phyloP scores from a whole-genome alignment of 306 rosid species.

The Pyrus pyrifolia region DNA sequence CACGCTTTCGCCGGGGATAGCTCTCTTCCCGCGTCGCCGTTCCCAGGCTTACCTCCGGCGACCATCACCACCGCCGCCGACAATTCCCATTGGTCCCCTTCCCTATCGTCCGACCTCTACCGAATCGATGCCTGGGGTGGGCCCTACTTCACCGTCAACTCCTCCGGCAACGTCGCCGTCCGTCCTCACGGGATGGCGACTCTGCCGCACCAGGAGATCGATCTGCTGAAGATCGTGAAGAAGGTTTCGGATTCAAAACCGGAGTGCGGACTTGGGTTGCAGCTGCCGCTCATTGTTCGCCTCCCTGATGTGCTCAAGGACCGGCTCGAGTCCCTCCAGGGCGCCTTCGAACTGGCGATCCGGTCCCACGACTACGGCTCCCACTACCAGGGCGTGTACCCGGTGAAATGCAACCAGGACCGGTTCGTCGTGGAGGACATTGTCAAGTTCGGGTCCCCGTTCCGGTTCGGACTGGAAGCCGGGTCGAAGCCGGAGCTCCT shows the following conservation, averaged over 20 bases:
- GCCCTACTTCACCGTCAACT: slow-evolving; percentile 61
- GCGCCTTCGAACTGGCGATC: slow-evolving; percentile 64
- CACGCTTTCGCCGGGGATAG: slow-evolving; percentile 51
- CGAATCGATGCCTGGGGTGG: slow-evolving; percentile 72
- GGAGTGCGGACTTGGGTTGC: slow-evolving; percentile 64
- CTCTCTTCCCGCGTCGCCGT: slow-evolving; percentile 59
- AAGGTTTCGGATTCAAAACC: slow-evolving; percentile 64
- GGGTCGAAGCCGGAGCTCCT: slow-evolving; percentile 93
- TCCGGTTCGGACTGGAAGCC: slow-evolving; percentile 81
- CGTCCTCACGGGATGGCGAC: slow-evolving; percentile 57
- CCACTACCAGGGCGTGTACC: slow-evolving; percentile 90
- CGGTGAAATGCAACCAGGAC: slow-evolving; percentile 89
- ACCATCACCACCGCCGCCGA: background rate
- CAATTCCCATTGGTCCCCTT: slow-evolving; percentile 54
- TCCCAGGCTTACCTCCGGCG: slow-evolving; percentile 37
- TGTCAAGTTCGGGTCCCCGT: slow-evolving; percentile 55
- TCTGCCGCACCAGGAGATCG: slow-evolving; percentile 77
- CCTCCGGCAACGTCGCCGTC: slow-evolving; percentile 63
- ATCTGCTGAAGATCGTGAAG: slow-evolving; percentile 67
- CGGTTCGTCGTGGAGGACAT: slow-evolving; percentile 84
- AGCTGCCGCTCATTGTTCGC: slow-evolving; percentile 69
- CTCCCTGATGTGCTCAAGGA: slow-evolving; percentile 70
- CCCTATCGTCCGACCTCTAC: slow-evolving; percentile 52
- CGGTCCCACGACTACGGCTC: slow-evolving; percentile 50
- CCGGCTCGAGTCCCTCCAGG: slow-evolving; percentile 67